These are phyloP conservation scores for Rhodotorula sp. DNA, from an alignment of 1,284 basidiomycete genomes.

Conservation along the genomic window DNA sequence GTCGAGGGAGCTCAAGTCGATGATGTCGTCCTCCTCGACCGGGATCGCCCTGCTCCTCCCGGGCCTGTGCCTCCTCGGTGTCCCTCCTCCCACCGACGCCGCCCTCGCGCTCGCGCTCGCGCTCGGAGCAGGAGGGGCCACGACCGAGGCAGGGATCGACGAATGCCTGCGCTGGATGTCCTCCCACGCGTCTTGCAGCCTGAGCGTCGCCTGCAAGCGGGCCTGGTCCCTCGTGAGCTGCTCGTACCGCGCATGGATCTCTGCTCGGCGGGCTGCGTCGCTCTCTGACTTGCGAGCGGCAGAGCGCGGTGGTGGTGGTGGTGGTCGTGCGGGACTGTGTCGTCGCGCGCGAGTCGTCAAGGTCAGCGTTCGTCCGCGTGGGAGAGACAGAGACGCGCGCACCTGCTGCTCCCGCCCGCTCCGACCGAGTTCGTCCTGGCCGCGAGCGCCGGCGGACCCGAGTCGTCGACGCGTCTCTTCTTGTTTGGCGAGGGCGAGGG, in stretches of 20 bases:
- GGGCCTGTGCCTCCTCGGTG: background rate
- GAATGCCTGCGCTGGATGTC: constrained; percentile 30
- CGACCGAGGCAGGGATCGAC: background rate
- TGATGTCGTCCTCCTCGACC: constrained; percentile 34
- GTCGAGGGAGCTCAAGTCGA: constrained; percentile 21
- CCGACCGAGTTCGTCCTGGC: too few species aligned
- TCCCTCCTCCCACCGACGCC: too few species aligned
- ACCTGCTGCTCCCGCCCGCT: background rate
- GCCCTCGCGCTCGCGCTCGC: too few species aligned
- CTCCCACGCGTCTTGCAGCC: constrained; percentile 22
- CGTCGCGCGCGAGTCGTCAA: too few species aligned
- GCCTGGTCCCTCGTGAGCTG: background rate
- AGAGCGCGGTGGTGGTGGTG: too few species aligned
- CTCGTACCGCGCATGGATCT: background rate
- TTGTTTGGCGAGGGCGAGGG: constrained; percentile 21
- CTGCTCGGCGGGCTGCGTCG: background rate
- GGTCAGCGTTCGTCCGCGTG: background rate
- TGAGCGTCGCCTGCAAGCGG: constrained; percentile 10
- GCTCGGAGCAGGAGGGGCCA: too few species aligned
- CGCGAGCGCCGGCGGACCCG: background rate
- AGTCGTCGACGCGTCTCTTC: constrained; percentile 18
- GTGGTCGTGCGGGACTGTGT: background rate
- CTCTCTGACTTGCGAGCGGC: background rate
- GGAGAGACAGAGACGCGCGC: background rate
- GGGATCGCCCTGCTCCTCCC: constrained; percentile 29